Conservation (phyloP, 164 flowering plant genomes). For the Berberis vulgaris region DNA sequence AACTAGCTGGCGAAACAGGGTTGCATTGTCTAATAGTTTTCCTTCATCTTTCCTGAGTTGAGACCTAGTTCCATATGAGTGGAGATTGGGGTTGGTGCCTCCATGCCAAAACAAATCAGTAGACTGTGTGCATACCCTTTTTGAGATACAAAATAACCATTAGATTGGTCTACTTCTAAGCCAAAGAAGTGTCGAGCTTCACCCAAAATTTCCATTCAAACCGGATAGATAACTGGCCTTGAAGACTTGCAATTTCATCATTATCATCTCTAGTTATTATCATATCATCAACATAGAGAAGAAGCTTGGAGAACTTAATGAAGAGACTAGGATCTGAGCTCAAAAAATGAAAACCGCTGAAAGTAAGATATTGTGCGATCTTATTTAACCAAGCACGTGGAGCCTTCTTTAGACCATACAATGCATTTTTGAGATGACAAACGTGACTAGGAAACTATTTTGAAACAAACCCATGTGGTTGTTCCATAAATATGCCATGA, state of each 20-base stretch:
- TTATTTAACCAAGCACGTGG: neutral
- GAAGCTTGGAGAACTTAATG: neutral
- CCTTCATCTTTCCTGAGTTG: neutral
- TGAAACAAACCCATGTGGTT: neutral
- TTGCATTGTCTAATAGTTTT: neutral
- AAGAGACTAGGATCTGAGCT: slow-evolving; percentile 2
- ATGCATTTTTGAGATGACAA: neutral
- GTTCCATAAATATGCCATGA: neutral
- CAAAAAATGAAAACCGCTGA: neutral
- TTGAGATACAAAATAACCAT: neutral
- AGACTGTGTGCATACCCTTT: neutral
- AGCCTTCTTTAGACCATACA: no score
- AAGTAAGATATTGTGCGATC: neutral
- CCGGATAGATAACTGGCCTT: neutral
- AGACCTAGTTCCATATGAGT: neutral
- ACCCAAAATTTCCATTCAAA: slow-evolving; percentile 1
- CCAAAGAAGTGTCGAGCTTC: neutral
- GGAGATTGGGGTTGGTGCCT: neutral
- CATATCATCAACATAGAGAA: slow-evolving; percentile 8
- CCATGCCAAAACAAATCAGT: neutral
- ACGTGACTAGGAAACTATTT: slow-evolving; percentile 1
- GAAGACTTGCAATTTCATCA: neutral
- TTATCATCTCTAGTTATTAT: slow-evolving; percentile 1
- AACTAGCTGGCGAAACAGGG: neutral
- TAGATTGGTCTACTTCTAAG: no score